Evolutionary conservation across 352 stramenopile genomes (phyloP).

Genomic region (Pythium folliculosum): DNA sequence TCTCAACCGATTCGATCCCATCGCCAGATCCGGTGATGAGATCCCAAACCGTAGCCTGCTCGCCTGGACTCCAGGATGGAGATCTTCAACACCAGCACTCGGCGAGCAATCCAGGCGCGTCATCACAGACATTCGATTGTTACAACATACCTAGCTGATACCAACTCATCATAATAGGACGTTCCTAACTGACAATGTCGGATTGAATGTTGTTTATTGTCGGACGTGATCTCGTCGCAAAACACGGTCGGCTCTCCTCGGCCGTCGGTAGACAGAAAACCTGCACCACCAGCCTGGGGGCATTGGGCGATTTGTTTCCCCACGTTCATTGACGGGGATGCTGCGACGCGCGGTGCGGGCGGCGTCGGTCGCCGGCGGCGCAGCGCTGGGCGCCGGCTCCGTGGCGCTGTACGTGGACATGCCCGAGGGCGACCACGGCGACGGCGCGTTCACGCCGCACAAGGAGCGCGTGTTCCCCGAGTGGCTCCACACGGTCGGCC

Average conservation of each 20-base stretch:
- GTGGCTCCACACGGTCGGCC: constrained; percentile 65
- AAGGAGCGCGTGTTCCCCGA: constrained; percentile 54
- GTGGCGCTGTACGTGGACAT: constrained; percentile 63
- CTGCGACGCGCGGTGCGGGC: constrained; percentile 16
- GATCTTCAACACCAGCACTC: too few species aligned
- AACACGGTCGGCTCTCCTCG: constrained; percentile 10
- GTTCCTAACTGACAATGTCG: too few species aligned
- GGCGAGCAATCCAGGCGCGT: too few species aligned
- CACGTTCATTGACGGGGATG: constrained; percentile 14
- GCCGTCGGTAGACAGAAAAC: constrained; percentile 10
- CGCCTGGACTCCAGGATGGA: too few species aligned
- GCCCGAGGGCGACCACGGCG: constrained; percentile 50
- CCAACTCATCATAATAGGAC: too few species aligned
- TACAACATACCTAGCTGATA: too few species aligned
- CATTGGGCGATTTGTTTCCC: background rate
- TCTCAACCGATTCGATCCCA: too few species aligned
- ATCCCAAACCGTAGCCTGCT: too few species aligned
- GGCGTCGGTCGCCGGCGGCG: constrained; percentile 16
- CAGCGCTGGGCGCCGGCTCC: constrained; percentile 22
- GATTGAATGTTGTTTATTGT: background rate
- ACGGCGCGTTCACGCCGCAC: constrained; percentile 40
- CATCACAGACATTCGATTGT: too few species aligned
- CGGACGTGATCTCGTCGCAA: constrained; percentile 4
- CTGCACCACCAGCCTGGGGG: background rate
- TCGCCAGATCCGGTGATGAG: too few species aligned